Evolutionary conservation across 2,329 filamentous ascomycete genomes (phyloP).

Genomic region (Alternaria conjuncta): DNA sequence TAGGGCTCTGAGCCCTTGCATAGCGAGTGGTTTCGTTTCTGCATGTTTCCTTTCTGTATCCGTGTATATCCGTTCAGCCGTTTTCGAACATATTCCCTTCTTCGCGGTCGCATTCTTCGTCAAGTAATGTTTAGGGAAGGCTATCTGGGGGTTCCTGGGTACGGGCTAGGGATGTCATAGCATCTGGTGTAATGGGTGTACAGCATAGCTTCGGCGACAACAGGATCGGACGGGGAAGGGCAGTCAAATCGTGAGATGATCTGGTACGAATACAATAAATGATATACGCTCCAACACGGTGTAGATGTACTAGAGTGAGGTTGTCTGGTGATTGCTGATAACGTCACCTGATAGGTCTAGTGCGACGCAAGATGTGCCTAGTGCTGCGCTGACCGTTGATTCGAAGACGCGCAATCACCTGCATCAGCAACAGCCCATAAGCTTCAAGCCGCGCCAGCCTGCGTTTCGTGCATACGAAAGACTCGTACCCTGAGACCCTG

Average conservation of each 20-base stretch:
- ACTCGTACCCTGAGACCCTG: slow-evolving; percentile 4
- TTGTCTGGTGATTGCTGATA: slow-evolving; percentile 17
- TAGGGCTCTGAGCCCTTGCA: slow-evolving; percentile 44
- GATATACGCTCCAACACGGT: slow-evolving; percentile 8
- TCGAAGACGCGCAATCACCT: slow-evolving; percentile 10
- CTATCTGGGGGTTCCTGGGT: slow-evolving; percentile 28
- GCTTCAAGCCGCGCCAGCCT: slow-evolving; percentile 12
- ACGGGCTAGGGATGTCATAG: slow-evolving; percentile 21
- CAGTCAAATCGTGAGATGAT: slow-evolving; percentile 13
- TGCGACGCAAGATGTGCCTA: background rate
- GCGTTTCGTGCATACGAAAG: slow-evolving; percentile 4
- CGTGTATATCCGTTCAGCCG: slow-evolving; percentile 32
- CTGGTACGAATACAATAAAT: slow-evolving; percentile 16
- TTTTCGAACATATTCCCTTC: slow-evolving; percentile 32
- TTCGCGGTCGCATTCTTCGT: slow-evolving; percentile 30
- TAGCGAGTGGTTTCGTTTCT: slow-evolving; percentile 46
- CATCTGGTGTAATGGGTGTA: slow-evolving; percentile 30
- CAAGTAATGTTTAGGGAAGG: slow-evolving; percentile 38
- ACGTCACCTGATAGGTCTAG: slow-evolving; percentile 27
- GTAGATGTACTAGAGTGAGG: background rate
- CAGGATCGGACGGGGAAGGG: slow-evolving; percentile 14
- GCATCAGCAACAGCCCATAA: slow-evolving; percentile 14
- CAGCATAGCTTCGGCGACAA: slow-evolving; percentile 23
- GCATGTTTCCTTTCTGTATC: slow-evolving; percentile 40
- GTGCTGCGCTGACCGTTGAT: slow-evolving; percentile 7